Evolutionary conservation across 306 rosid species (phyloP).

Genomic region (Cicer chorassanicum): DNA sequence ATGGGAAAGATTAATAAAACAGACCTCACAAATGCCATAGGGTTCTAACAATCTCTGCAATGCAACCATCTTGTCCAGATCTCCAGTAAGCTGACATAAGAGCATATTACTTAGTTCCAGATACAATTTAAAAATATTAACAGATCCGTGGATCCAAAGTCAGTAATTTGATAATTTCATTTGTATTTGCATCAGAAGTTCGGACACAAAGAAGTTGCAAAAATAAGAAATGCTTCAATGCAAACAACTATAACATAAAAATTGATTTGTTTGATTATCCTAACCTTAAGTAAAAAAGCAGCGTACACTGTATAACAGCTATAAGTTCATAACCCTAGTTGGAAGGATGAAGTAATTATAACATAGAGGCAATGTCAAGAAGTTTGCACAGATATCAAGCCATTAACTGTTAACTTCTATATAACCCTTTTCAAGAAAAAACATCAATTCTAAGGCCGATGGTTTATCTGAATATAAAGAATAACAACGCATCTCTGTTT

Average conservation of each 20-base stretch:
- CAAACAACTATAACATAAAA: conserved; percentile 16
- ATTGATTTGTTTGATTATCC: background rate
- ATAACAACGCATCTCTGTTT: background rate
- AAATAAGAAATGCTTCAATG: conserved; percentile 24
- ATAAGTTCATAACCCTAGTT: background rate
- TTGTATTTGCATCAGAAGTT: background rate
- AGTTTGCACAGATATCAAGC: conserved; percentile 10
- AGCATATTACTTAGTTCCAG: conserved; percentile 39
- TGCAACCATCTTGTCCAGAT: conserved; percentile 91
- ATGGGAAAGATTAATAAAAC: conserved; percentile 43
- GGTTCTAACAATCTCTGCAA: conserved; percentile 82
- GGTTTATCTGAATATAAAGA: too few relatives aligned
- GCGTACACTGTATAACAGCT: background rate
- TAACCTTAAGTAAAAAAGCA: background rate
- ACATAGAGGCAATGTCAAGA: background rate
- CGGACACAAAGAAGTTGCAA: background rate
- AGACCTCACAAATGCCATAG: conserved; percentile 89
- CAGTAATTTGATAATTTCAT: conserved; percentile 17
- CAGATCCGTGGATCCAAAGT: conserved; percentile 2
- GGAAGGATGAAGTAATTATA: conserved; percentile 13
- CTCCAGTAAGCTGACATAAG: conserved; percentile 74
- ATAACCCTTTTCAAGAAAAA: conserved; percentile 3
- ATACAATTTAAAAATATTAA: conserved; percentile 7
- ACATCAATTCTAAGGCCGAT: background rate
- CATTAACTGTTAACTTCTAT: conserved; percentile 23